Evolutionary conservation across 1,284 basidiomycete species (phyloP), one percentile per base, ranked within the genome.

Genomic region (Ceratorhiza oryzae-sativae): DNA sequence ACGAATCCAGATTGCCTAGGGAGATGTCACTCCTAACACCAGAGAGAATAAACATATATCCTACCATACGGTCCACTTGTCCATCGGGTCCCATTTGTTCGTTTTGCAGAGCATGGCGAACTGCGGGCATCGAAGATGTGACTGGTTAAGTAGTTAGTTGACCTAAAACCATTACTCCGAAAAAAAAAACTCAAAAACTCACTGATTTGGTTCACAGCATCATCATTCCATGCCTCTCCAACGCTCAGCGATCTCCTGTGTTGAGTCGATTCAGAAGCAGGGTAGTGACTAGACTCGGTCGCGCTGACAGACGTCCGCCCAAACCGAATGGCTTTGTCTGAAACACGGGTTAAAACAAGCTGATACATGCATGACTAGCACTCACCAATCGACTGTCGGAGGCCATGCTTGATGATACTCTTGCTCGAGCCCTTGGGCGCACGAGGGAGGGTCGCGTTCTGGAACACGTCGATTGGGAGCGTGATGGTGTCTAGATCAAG

Each of bases 121-220:
- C 56, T 42, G 56, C 56, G n/a, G 56, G 56, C 56, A 59, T 39
- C 8, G 56, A 59, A 30, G 56, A 59, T 13, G 34, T 42, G 12
- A 59, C 56, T 59, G 20, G 20, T 41, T 36, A 55, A 34, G 45
- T 32, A 70, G 32, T 70, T 15, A 56, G 65, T 58, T 20, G 25
- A 34, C 4, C 51, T 32, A 36, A 8, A 25, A 27, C 36, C 23
- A 15, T 13, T 18, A 60, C 12, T 18, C 18, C 55, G 34, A 39
- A 42, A 41, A 59, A 67, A 67, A 70, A n/a, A n/a, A n/a, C n/a
- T n/a, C n/a, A n/a, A n/a, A n/a, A 5, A 84, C 90, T 77, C 77
- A 92, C 90, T 89, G 86, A 90, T 75, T 86, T 85, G 79, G 91
- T 89, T 91, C 91, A 93, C 63, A 88, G 81, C 0, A 86, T 85